Conservation (phyloP, 75 land plant genomes). For the Gnetum montanum region DNA sequence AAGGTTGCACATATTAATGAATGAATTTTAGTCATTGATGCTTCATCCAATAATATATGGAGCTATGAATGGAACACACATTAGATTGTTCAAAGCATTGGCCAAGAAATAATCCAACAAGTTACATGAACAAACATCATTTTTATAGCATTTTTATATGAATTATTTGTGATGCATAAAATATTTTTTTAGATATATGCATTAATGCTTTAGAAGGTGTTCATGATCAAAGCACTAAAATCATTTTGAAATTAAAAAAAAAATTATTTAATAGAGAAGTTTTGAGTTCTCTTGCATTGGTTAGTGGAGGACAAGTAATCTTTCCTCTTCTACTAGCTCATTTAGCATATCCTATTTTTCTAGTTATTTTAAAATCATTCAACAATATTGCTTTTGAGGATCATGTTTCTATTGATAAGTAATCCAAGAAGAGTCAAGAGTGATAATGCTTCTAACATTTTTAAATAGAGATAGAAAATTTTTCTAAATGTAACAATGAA, state of each 20-base stretch:
- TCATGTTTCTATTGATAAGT: neutral
- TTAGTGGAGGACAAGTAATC: neutral
- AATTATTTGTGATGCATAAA: slow-evolving; percentile 16
- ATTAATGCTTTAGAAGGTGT: slow-evolving; percentile 11
- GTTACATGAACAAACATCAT: neutral
- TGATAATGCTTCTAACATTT: neutral
- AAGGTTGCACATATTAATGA: neutral
- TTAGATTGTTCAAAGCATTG: neutral
- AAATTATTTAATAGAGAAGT: neutral
- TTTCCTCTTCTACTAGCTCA: neutral
- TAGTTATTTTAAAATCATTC: neutral
- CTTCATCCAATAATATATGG: neutral
- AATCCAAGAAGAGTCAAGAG: neutral
- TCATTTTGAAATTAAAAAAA: neutral
- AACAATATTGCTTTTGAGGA: neutral
- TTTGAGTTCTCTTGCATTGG: neutral
- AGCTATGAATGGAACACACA: neutral
- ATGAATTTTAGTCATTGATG: neutral
- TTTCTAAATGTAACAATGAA: neutral
- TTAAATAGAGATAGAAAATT: neutral
- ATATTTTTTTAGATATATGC: slow-evolving; percentile 19
- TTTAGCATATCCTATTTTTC: too few species aligned
- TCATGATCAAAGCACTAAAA: slow-evolving; percentile 7
- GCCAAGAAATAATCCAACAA: neutral
- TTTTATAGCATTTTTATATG: slow-evolving; percentile 13